A percentile compares a stretch with the other conserved stretches of the same genome.
These are phyloP conservation scores for Acarospora socialis DNA, from an alignment of 2,329 filamentous ascomycete species.

Conservation along the genomic window DNA sequence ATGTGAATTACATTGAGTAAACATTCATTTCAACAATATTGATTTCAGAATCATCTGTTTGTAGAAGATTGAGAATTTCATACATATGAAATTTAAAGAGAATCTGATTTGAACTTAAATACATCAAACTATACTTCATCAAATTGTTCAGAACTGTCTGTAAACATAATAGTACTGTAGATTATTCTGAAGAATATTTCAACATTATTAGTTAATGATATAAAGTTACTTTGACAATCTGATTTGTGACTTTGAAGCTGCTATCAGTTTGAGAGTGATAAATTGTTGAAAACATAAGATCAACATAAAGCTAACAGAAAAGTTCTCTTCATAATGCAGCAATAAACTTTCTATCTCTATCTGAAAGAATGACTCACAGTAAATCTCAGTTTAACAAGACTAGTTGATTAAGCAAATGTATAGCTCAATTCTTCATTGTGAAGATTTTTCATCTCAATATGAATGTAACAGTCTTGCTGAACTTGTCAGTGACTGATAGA, in stretches of 20 bases:
- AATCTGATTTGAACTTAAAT: constrained; percentile 1
- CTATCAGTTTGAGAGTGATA: constrained; percentile 4
- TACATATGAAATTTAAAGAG: neutral
- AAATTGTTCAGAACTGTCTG: constrained; percentile 2
- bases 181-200: neutral
- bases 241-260: constrained; percentile 1
- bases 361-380: no score
- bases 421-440: no score
- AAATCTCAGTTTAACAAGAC: no score
- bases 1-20: no score
- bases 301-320: no score
- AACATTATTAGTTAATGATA: constrained; percentile 1
- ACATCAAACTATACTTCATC: constrained; percentile 1
- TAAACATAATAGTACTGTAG: constrained; percentile 3
- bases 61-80: neutral
- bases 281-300: neutral
- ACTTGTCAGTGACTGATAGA: no score
- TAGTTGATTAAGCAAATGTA: no score
- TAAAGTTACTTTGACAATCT: constrained; percentile 4
- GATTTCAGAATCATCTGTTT: constrained; percentile 1
- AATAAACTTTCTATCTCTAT: no score
- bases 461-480: no score
- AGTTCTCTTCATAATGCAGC: no score
- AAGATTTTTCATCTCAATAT: no score
- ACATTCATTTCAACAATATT: constrained; percentile 2